phyloP scores from a whole-genome alignment of 345 rosid species.

The Camelina hispida region DNA sequence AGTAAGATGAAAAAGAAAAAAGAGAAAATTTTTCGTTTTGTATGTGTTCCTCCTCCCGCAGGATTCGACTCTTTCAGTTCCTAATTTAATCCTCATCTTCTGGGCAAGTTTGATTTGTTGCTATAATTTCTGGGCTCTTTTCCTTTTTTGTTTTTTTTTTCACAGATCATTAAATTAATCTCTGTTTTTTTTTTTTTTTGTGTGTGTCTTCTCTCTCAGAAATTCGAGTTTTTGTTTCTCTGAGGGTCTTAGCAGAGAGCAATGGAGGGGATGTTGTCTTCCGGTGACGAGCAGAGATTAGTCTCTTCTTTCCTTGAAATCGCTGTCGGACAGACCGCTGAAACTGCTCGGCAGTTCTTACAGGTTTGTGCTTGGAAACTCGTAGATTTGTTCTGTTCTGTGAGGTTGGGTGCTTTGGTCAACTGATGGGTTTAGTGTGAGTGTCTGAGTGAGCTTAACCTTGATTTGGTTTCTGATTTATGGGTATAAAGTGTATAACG shows the following conservation, averaged over 20 bases:
- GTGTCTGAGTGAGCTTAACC: slow-evolving; percentile 33
- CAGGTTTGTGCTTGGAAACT: slow-evolving; percentile 56
- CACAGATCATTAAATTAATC: background rate
- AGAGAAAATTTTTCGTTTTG: background rate
- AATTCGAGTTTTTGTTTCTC: slow-evolving; percentile 3
- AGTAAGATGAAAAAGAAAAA: slow-evolving; percentile 12
- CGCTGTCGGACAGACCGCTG: slow-evolving; percentile 92
- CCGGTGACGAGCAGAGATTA: slow-evolving; percentile 68
- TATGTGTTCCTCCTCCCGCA: slow-evolving; percentile 14
- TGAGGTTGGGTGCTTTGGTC: background rate
- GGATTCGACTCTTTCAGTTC: slow-evolving; percentile 35
- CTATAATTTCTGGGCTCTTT: background rate
- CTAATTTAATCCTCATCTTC: slow-evolving; percentile 35
- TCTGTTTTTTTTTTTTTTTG: background rate
- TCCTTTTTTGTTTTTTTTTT: background rate
- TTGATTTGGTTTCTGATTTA: slow-evolving; percentile 16
- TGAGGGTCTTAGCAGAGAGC: background rate
- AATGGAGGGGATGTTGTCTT: slow-evolving; percentile 57
- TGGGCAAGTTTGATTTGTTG: slow-evolving; percentile 25
- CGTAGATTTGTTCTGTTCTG: slow-evolving; percentile 30
- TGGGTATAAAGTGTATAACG: background rate
- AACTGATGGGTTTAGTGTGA: slow-evolving; percentile 15
- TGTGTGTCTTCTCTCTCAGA: background rate
- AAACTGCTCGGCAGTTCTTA: slow-evolving; percentile 86
- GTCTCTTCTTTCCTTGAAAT: slow-evolving; percentile 96